Base-by-base conservation (phyloP, 805 yeast species). In the Komagataella mondaviorum region DNA sequence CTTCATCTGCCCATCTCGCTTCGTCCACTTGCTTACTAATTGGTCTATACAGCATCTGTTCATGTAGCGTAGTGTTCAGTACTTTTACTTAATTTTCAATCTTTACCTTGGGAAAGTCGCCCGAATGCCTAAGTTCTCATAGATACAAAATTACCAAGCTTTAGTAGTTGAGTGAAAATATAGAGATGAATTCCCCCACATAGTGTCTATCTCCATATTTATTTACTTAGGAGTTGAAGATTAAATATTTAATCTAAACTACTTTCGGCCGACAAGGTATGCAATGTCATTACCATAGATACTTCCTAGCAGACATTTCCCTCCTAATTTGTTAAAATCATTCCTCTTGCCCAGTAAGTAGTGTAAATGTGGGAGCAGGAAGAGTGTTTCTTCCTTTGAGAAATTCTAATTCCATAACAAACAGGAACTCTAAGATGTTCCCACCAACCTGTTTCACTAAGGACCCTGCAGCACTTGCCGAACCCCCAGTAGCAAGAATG, bases 401-500 rank as follows among this genome's bases (percentile, higher is more conserved):
- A 79, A 91, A 93, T 63, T 88, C 91, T 62, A 93, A 81, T 71
- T 93, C 99, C 87, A 93, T 81, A 48, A 93, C 88, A 63, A 93
- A 93, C 56, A 84, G 71, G 67, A 81, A 93, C 69, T 89, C 96
- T 50, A 83, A 65, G 51, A 90, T 76, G 54, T 83, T 77, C 55
- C 83, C 96, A 52, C 82, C 81, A 55, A 82, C 74, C 66, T 76
- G 70, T 57, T 64, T 63, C 50, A 88, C 85, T 57, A 93, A 76
- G 62, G 88, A 84, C 54, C 96, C 97, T 46, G 98, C 98, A 54
- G 95, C 96, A 52, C 71, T 70, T 23, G 99, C 99, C 59, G 95
- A 85, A 45, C 99, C 99, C 55, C 98, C 98, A 44, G 99, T 93
- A 49, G 99, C 99, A 65, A 93, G 85, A 61, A 93, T 89, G 63